Evolutionary conservation across 2,329 filamentous ascomycete species (phyloP).

Genomic region (Talaromyces sp.): DNA sequence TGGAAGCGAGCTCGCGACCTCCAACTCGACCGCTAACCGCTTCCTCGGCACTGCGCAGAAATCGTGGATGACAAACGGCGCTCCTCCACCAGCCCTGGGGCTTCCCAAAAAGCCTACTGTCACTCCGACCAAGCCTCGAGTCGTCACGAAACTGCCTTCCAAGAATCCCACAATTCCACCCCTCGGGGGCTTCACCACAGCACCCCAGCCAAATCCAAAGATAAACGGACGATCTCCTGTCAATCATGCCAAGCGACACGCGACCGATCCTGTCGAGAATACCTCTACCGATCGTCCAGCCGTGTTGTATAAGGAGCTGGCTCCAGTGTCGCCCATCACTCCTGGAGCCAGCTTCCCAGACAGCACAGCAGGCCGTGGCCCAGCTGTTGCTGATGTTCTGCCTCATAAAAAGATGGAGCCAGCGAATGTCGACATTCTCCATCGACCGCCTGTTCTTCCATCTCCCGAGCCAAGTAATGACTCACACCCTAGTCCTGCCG

Average conservation of each 20-base stretch:
- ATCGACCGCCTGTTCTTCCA: constrained; percentile 16
- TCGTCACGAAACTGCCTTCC: not conserved
- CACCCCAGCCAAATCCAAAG: not conserved
- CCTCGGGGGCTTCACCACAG: not conserved
- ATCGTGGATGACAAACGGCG: constrained; percentile 31
- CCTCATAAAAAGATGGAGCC: constrained; percentile 9
- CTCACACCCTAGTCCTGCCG: constrained; percentile 23
- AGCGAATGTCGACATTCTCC: not conserved
- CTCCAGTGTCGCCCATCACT: constrained; percentile 10
- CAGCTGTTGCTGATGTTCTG: not conserved
- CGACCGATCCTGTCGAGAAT: not conserved
- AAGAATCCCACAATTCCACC: not conserved
- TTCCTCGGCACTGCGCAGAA: constrained; percentile 36
- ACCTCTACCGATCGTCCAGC: not conserved
- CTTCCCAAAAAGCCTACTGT: not conserved
- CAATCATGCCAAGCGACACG: not conserved
- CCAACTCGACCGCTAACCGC: constrained; percentile 36
- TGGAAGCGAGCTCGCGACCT: constrained; percentile 21
- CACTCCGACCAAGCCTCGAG: not conserved
- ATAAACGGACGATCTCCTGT: not conserved
- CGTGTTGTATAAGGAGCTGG: not conserved
- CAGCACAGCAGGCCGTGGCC: constrained; percentile 2
- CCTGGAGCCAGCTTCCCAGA: not conserved
- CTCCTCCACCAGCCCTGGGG: not conserved
- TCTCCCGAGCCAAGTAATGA: constrained; percentile 27